phyloP scores from a whole-genome alignment of 495 filamentous ascomycete species.

The Neurospora sp. region DNA sequence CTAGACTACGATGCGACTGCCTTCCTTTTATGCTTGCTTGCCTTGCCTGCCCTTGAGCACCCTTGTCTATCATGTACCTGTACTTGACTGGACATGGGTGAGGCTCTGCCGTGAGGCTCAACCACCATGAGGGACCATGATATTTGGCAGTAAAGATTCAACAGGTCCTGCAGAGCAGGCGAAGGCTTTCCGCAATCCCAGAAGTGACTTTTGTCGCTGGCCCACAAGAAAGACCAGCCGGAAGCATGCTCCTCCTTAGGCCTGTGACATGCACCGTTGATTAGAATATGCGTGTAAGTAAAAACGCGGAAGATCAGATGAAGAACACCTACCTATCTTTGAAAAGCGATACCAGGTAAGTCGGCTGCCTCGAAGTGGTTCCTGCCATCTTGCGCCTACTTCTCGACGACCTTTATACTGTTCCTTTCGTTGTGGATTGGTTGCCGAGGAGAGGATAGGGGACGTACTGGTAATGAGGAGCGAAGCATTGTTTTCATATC shows the following conservation, averaged over 20 bases:
- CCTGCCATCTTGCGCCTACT: background rate
- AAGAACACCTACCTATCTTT: background rate
- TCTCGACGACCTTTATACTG: background rate
- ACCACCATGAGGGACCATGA: too few species aligned
- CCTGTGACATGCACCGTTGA: background rate
- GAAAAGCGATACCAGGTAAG: background rate
- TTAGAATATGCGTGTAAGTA: background rate
- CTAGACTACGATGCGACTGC: too few species aligned
- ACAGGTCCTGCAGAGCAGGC: constrained; percentile 31
- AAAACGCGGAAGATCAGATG: background rate
- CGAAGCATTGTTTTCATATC: background rate
- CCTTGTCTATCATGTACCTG: too few species aligned
- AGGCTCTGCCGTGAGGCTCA: too few species aligned
- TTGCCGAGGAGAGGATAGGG: background rate
- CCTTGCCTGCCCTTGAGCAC: too few species aligned
- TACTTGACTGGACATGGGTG: too few species aligned
- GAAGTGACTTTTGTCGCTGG: constrained; percentile 22
- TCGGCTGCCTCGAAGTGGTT: background rate
- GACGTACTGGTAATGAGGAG: background rate
- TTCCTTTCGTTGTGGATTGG: background rate
- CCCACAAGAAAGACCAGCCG: constrained; percentile 34
- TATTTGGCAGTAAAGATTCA: constrained; percentile 11
- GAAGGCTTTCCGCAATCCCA: constrained; percentile 38
- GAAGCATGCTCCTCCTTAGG: background rate
- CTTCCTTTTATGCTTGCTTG: too few species aligned